Conservation (phyloP, 257 asterid genomes). For the Solanum ossicruentum region DNA sequence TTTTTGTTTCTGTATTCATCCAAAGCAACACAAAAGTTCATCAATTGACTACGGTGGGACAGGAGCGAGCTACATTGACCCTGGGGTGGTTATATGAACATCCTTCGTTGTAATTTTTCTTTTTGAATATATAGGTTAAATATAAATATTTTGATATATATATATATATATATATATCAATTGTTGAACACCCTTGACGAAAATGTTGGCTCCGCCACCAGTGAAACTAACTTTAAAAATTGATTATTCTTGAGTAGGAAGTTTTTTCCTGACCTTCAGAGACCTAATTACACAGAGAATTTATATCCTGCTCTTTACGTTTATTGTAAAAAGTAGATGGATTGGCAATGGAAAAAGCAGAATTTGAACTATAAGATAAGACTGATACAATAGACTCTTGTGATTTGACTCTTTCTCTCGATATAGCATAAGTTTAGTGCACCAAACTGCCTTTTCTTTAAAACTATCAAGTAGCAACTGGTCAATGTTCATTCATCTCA, state of each 20-base stretch:
- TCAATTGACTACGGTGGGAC: not conserved
- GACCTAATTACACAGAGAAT: not conserved
- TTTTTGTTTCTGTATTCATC: not conserved
- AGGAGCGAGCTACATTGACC: too few relatives aligned
- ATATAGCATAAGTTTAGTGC: rapidly evolving
- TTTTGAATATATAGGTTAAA: too few relatives aligned
- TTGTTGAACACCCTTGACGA: too few relatives aligned
- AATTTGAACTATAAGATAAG: not conserved
- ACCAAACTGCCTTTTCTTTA: rapidly evolving
- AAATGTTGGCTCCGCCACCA: too few relatives aligned
- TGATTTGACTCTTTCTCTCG: not conserved
- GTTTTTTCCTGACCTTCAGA: not conserved
- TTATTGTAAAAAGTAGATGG: not conserved
- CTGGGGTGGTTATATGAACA: too few relatives aligned
- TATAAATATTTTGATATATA: too few relatives aligned
- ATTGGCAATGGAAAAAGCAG: not conserved
- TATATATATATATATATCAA: too few relatives aligned
- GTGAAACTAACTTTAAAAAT: not conserved
- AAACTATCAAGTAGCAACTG: not conserved
- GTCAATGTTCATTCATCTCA: not conserved
- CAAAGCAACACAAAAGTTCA: not conserved
- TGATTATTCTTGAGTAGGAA: not conserved
- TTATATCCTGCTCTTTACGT: not conserved
- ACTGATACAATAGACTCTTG: not conserved
- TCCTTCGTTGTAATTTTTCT: too few relatives aligned